phyloP scores from a whole-genome alignment of 345 rosid genomes.

The Anastatica hierochuntica region DNA sequence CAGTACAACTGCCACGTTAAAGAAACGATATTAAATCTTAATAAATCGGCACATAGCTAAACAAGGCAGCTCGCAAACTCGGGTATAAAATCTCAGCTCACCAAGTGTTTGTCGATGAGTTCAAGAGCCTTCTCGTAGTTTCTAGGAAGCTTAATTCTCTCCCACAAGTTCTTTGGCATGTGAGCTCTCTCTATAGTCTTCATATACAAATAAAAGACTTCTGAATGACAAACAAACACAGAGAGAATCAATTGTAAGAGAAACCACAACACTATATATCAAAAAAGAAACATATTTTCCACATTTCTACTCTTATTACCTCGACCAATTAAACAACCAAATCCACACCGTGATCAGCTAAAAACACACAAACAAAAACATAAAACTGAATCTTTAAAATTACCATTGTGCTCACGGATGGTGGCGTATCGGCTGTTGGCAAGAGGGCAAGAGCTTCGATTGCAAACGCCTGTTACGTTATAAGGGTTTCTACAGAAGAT shows the following conservation, averaged over 20 bases:
- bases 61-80: no score
- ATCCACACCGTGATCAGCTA: no score
- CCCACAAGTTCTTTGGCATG: conserved; percentile 83
- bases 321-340: background rate
- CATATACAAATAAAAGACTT: conserved; percentile 87
- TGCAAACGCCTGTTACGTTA: conserved; percentile 87
- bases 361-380: background rate
- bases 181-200: conserved; percentile 97
- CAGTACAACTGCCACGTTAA: conserved; percentile 54
- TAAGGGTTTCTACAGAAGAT: conserved; percentile 91
- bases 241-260: background rate
- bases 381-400: background rate
- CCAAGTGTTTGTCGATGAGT: conserved; percentile 84
- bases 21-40: background rate
- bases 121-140: conserved; percentile 93
- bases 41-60: no score
- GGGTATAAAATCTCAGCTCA: conserved; percentile 17
- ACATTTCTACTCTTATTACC: background rate
- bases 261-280: background rate
- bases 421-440: conserved; percentile 96
- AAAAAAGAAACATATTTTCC: background rate
- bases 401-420: conserved; percentile 86
- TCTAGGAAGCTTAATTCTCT: conserved; percentile 69
- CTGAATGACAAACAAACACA: conserved; percentile 25
- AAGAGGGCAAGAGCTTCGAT: conserved; percentile 94